Evolutionary conservation across 2,329 filamentous ascomycete species (phyloP), one percentile per base, ranked within the genome.

Genomic region (Sclerotinia spermophila): DNA sequence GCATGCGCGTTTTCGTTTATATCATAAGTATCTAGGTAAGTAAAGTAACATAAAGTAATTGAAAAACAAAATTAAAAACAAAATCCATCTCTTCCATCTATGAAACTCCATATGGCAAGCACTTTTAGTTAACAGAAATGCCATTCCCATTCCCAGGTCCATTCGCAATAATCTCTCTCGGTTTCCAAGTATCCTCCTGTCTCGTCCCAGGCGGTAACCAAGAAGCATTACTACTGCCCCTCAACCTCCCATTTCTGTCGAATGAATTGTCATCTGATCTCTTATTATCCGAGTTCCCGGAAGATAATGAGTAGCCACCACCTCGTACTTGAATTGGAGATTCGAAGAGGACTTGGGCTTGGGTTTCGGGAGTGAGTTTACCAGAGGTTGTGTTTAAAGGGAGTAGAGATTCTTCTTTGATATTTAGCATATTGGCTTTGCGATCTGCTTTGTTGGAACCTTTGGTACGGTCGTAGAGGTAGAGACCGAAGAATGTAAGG

Each of bases 391-490:
- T 74, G 17, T 55, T 68, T 8, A 77, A 66, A 42, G 78, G 76
- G 3, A 79, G 73, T 44, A 79, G 58, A 15, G 74, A 71, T 53
- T 78, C 77, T 69, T 79, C 77, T 77, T 76, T 81, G 72, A 77
- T 77, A 48, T 86, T 85, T 77, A 93, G 87, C 76, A 89, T 87
- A 75, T 91, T 89, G 5, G 92, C 93, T 74, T 90, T 90, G 75
- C 91, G 90, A 79, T 98, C 94, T 45, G 93, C 94, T 79, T 94
- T 94, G 78, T 93, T 93, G 75, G 91, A 91, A 78, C 96, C 91
- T 77, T 89, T 94, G 27, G 93, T 97, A 72, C 96, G 90, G 81
- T 99, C 96, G 81, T 99, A 99, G 55, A 99, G 86, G 79, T 98
- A 99, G 21, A 99, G 85, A 0, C 96, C 96, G 42, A 97, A 77